These are phyloP conservation scores for Blastobotrys persicus DNA, from an alignment of 1,139 yeast genomes.

Conservation along the genomic window DNA sequence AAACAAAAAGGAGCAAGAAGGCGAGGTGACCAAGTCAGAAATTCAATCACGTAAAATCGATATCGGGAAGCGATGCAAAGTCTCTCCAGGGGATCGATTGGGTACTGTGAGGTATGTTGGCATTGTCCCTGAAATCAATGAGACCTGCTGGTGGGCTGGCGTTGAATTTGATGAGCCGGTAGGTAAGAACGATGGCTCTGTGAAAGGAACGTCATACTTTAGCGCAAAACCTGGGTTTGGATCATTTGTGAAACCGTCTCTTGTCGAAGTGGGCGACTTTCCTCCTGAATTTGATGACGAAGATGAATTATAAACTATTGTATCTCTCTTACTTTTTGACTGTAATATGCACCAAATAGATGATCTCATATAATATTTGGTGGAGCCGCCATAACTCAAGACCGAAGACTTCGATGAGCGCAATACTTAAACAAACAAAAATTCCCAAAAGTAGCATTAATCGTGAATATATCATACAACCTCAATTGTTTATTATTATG, in stretches of 20 bases:
- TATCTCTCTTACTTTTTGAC: too few relatives aligned
- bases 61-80: constrained; percentile 39
- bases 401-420: too few relatives aligned
- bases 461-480: too few relatives aligned
- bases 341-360: too few relatives aligned
- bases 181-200: constrained; percentile 81
- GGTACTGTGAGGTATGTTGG: constrained; percentile 74
- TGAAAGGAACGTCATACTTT: constrained; percentile 65
- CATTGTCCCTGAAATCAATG: constrained; percentile 53
- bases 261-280: constrained; percentile 40
- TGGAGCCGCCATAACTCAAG: too few relatives aligned
- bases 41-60: constrained; percentile 38
- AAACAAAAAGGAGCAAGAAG: constrained; percentile 30
- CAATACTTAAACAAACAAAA: too few relatives aligned
- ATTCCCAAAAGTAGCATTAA: not conserved
- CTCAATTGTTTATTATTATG: too few relatives aligned
- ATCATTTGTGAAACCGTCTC: constrained; percentile 39
- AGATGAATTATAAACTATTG: constrained; percentile 28
- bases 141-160: constrained; percentile 62
- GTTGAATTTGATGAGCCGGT: constrained; percentile 58
- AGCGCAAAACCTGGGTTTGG: constrained; percentile 55
- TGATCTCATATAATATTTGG: too few relatives aligned
- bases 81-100: constrained; percentile 53
- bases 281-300: constrained; percentile 31
- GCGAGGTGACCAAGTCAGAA: constrained; percentile 28